Conservation (phyloP, 2,329 filamentous ascomycete species). For the Drechslerella coelobrocha region DNA sequence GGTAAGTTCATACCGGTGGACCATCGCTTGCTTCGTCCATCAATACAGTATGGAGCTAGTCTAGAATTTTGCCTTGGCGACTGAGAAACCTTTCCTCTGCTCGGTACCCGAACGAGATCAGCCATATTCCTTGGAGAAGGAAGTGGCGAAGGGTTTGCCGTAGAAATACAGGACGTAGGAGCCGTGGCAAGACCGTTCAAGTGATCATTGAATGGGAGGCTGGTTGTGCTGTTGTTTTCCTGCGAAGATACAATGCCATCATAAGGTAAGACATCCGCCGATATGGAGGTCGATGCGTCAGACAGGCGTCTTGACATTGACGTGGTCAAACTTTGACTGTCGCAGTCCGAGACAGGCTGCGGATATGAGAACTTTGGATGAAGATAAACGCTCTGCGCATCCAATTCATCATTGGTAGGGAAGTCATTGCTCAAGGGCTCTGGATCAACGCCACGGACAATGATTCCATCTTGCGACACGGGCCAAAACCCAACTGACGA, state of each 20-base stretch:
- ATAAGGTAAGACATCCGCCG: slow-evolving; percentile 49
- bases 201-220: slow-evolving; percentile 25
- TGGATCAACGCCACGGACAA: slow-evolving; percentile 45
- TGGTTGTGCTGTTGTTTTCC: slow-evolving; percentile 15
- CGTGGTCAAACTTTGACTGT: slow-evolving; percentile 51
- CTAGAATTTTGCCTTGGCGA: slow-evolving; percentile 67
- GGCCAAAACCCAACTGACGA: slow-evolving; percentile 39
- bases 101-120: slow-evolving; percentile 60
- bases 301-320: slow-evolving; percentile 53
- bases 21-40: slow-evolving; percentile 75
- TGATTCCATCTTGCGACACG: slow-evolving; percentile 42
- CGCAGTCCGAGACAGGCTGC: slow-evolving; percentile 43
- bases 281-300: slow-evolving; percentile 52
- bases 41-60: slow-evolving; percentile 74
- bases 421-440: slow-evolving; percentile 37
- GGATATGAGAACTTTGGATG: slow-evolving; percentile 50
- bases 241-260: slow-evolving; percentile 49
- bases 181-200: slow-evolving; percentile 23
- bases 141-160: slow-evolving; percentile 70
- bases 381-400: slow-evolving; percentile 36
- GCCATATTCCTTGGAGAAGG: slow-evolving; percentile 70
- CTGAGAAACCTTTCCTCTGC: slow-evolving; percentile 73
- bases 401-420: slow-evolving; percentile 28
- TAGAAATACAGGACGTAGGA: slow-evolving; percentile 29
- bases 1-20: slow-evolving; percentile 71